phyloP scores from a whole-genome alignment of 441 rosid species.

The Geranium incanum region DNA sequence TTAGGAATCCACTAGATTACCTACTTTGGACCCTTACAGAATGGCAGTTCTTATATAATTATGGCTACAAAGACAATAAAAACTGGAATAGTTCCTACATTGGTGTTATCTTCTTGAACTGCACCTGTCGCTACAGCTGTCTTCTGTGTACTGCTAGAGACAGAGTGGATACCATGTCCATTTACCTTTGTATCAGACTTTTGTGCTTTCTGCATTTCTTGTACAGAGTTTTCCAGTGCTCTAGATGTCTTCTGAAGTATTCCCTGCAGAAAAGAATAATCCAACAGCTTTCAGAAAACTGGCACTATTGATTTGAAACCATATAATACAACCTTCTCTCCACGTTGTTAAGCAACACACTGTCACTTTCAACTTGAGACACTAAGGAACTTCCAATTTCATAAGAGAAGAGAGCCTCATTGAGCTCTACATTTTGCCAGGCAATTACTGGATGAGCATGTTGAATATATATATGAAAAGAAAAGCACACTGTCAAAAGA shows the following conservation, averaged over 20 bases:
- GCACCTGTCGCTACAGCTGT: conserved; percentile 25
- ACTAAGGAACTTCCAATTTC: neutral
- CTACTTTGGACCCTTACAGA: neutral
- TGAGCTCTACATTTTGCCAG: neutral
- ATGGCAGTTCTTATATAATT: no score
- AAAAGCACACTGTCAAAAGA: neutral
- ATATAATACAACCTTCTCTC: neutral
- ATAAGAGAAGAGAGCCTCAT: neutral
- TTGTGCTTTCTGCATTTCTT: conserved; percentile 34
- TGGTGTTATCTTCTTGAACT: conserved; percentile 32
- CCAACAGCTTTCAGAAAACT: conserved; percentile 11
- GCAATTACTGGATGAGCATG: neutral
- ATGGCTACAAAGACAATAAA: neutral
- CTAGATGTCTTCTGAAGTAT: conserved; percentile 56
- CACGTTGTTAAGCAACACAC: neutral
- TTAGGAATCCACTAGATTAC: neutral
- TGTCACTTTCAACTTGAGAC: neutral
- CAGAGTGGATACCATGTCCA: conserved; percentile 27
- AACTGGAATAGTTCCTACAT: conserved; percentile 32
- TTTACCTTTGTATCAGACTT: conserved; percentile 34
- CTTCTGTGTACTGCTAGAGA: conserved; percentile 29
- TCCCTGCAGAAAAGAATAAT: conserved; percentile 32
- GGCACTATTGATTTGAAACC: neutral
- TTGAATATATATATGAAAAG: neutral
- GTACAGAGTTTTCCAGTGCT: conserved; percentile 40